Conservation (phyloP, 1,139 yeast species). For the Candida tetrigidarum region DNA sequence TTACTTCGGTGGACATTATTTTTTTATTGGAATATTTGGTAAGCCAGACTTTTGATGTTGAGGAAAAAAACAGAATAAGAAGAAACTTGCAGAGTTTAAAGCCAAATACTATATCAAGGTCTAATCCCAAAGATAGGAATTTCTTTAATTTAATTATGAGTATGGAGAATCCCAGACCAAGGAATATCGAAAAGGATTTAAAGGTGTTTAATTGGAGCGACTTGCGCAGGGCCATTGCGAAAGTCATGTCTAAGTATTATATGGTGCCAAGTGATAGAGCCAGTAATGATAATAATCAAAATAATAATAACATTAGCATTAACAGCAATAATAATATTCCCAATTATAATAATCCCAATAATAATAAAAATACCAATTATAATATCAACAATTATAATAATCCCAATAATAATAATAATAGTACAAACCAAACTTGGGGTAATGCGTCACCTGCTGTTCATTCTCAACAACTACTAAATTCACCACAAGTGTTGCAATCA, state of each 20-base stretch:
- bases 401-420: neutral
- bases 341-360: no score
- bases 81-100: constrained; percentile 68
- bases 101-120: constrained; percentile 62
- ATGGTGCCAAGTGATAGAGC: constrained; percentile 13
- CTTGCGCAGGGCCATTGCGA: constrained; percentile 56
- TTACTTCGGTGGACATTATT: constrained; percentile 71
- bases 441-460: no score
- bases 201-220: constrained; percentile 69
- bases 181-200: constrained; percentile 74
- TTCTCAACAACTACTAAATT: neutral
- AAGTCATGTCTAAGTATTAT: constrained; percentile 65
- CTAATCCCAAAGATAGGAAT: constrained; percentile 44
- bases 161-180: constrained; percentile 67
- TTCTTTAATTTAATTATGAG: constrained; percentile 67
- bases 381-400: no score
- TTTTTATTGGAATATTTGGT: constrained; percentile 60
- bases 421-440: neutral
- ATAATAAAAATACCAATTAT: constrained; percentile 1
- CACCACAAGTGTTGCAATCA: constrained; percentile 2
- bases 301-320: neutral
- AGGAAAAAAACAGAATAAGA: constrained; percentile 71
- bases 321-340: neutral
- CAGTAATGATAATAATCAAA: no score
- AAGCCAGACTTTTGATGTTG: constrained; percentile 61